Base-by-base conservation (phyloP, 73 alveolate species). In the Symbiodinium pilosum region DNA sequence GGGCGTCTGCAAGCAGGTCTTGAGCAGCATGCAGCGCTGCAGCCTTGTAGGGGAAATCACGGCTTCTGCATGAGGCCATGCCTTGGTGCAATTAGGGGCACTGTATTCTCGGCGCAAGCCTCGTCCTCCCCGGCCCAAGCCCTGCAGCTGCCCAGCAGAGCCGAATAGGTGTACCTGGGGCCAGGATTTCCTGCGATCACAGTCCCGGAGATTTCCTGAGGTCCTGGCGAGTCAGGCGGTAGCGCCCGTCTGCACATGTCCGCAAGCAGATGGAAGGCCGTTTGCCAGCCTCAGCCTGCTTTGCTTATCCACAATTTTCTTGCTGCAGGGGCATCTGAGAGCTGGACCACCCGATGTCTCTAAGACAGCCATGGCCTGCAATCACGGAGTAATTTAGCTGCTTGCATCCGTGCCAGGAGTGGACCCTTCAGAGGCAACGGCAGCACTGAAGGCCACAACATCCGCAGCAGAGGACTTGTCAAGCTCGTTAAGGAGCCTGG, bases 401-500 rank as follows among this genome's bases (percentile, higher is more conserved):
- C 28, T 9, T 20, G 20, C 69, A 52, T 20, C 69, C 20, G n/a
- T n/a, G n/a, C n/a, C n/a, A n/a, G n/a, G n/a, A n/a, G n/a, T n/a
- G n/a, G n/a, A n/a, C 9, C 81, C 81, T 18, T 11, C 85, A 34
- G 85, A n/a, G 85, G 26, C n/a, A 18, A 9, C 44, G 85, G 44
- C 85, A 14, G 85, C 85, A 73, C 85, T 73, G 43, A 34, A 73
- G 85, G 85, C 85, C 30, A 73, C 85, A n/a, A 73, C 85, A 34
- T 73, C 85, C 30, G 85, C 85, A 36, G 41, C 42, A 34, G 44
- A n/a, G 42, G 44, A 34, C 44, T 14, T 24, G 12, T 73, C 85
- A n/a, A 73, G 85, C 85, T 73, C 85, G 26, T 30, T 14, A 24
- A 73, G 44, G 43, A 73, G 41, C 43, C 85, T 73, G 44, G 34